Percentiles rank a stretch among this genome's conserved stretches.
Conservation (phyloP, 352 stramenopile species). For the Phytophthora pseudosyringae region DNA sequence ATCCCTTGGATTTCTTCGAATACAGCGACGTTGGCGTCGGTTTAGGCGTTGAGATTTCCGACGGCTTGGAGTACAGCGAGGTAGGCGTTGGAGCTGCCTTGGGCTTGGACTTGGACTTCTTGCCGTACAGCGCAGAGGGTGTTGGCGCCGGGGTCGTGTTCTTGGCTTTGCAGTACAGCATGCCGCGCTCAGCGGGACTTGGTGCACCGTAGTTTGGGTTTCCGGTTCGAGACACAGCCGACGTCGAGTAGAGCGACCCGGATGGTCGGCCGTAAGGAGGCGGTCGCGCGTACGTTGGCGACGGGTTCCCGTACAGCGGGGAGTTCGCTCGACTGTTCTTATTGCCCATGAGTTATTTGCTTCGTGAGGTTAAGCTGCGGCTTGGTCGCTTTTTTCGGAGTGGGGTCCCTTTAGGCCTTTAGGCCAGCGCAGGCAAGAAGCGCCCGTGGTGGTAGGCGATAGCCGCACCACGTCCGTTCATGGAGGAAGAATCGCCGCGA, state of each 20-base stretch:
- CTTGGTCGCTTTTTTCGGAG: conserved; percentile 19
- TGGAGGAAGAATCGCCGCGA: conserved; percentile 3
- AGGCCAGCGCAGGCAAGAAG: conserved; percentile 4
- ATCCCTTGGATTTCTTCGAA: conserved; percentile 32
- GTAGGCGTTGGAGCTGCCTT: conserved; percentile 22
- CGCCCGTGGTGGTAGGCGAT: conserved; percentile 8
- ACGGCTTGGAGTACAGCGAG: conserved; percentile 35
- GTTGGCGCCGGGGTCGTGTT: conserved; percentile 16
- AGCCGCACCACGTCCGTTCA: conserved; percentile 10
- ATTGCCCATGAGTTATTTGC: conserved; percentile 30
- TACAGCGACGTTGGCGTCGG: conserved; percentile 39
- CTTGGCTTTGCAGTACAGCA: conserved; percentile 40
- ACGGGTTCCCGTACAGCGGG: conserved; percentile 24
- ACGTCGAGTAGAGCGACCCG: conserved; percentile 32
- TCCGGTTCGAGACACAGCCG: conserved; percentile 12
- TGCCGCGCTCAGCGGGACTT: conserved; percentile 32
- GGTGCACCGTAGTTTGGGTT: conserved; percentile 26
- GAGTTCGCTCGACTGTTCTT: conserved; percentile 32
- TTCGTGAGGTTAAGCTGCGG: not conserved
- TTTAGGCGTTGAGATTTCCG: conserved; percentile 19
- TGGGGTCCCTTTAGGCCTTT: conserved; percentile 22
- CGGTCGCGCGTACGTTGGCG: conserved; percentile 24
- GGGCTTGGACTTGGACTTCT: conserved; percentile 29
- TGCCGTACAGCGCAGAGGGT: conserved; percentile 32
- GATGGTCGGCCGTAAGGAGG: conserved; percentile 24